Conservation (phyloP, 2,329 filamentous ascomycete genomes). For the Alternaria gansuensis region DNA sequence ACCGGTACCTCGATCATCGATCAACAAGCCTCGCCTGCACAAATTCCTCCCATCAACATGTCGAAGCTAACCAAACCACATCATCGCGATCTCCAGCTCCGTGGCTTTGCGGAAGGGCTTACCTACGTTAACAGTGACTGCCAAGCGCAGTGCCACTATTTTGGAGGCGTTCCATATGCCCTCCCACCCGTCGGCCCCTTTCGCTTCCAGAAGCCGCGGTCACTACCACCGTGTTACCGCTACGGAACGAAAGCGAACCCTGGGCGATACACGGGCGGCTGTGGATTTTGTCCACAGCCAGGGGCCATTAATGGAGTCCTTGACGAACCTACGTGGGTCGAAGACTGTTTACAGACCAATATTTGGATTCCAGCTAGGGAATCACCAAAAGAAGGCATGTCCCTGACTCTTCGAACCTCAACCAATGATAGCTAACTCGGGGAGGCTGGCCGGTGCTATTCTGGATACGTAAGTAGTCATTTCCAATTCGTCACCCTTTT, state of each 20-base stretch:
- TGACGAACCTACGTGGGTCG: constrained; percentile 53
- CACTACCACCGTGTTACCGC: constrained; percentile 58
- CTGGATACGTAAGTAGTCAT: constrained; percentile 60
- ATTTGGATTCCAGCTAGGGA: constrained; percentile 63
- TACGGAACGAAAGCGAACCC: constrained; percentile 62
- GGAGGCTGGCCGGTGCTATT: constrained; percentile 67
- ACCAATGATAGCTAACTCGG: constrained; percentile 12
- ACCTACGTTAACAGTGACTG: constrained; percentile 53
- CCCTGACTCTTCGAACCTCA: not conserved
- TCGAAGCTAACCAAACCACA: constrained; percentile 40
- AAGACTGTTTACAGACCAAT: constrained; percentile 67
- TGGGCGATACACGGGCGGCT: constrained; percentile 55
- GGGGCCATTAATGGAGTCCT: constrained; percentile 20
- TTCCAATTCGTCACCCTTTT: not conserved
- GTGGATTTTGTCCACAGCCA: constrained; percentile 63
- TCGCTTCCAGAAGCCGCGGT: constrained; percentile 61
- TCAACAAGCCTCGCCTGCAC: constrained; percentile 4
- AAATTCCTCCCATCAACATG: constrained; percentile 20
- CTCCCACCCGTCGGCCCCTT: constrained; percentile 59
- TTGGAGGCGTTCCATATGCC: constrained; percentile 65
- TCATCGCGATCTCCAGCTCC: constrained; percentile 51
- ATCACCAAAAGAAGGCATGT: constrained; percentile 51
- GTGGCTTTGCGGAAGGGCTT: constrained; percentile 61
- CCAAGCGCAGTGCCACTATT: constrained; percentile 59
- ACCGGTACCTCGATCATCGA: constrained; percentile 3